Percentiles rank a stretch among this genome's conserved stretches.
Conservation (phyloP, 2,329 filamentous ascomycete genomes). For the Exutisphaerella laricina region DNA sequence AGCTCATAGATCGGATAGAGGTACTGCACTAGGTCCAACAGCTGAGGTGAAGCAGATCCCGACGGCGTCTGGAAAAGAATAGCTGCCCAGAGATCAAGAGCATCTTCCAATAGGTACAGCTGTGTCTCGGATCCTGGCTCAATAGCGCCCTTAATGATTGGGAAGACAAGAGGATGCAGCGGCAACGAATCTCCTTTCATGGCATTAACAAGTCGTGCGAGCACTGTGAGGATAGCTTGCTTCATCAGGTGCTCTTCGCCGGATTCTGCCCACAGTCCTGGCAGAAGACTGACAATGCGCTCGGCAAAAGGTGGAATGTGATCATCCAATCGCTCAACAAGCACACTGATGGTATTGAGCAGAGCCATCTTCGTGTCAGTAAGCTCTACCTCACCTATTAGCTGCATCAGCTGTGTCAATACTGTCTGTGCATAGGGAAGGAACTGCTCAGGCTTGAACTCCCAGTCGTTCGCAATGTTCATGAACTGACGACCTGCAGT, state of each 20-base stretch:
- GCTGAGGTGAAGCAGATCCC: slow-evolving; percentile 36
- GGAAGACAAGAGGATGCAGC: slow-evolving; percentile 75
- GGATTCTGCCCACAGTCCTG: slow-evolving; percentile 76
- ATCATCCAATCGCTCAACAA: slow-evolving; percentile 76
- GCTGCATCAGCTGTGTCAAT: slow-evolving; percentile 64
- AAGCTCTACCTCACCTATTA: slow-evolving; percentile 74
- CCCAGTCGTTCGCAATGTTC: slow-evolving; percentile 75
- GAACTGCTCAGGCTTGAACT: slow-evolving; percentile 69
- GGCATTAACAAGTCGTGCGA: slow-evolving; percentile 77
- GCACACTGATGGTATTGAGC: slow-evolving; percentile 74
- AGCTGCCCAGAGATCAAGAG: slow-evolving; percentile 79
- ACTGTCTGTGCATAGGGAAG: slow-evolving; percentile 70
- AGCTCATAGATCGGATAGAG: slow-evolving; percentile 46
- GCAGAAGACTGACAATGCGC: slow-evolving; percentile 73
- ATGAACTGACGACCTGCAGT: slow-evolving; percentile 84
- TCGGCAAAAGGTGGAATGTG: slow-evolving; percentile 65
- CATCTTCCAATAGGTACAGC: slow-evolving; percentile 84
- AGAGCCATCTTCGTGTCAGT: slow-evolving; percentile 89
- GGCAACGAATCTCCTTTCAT: slow-evolving; percentile 72
- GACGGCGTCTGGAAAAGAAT: slow-evolving; percentile 59
- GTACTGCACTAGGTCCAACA: slow-evolving; percentile 40
- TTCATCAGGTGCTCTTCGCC: slow-evolving; percentile 90
- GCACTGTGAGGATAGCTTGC: slow-evolving; percentile 80
- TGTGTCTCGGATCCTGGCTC: slow-evolving; percentile 67
- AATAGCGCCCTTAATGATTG: slow-evolving; percentile 74